A percentile compares a stretch with the other conserved stretches of the same genome.
Evolutionary conservation across 1,284 basidiomycete species (phyloP).

Genomic region (Kwoniella shivajii): DNA sequence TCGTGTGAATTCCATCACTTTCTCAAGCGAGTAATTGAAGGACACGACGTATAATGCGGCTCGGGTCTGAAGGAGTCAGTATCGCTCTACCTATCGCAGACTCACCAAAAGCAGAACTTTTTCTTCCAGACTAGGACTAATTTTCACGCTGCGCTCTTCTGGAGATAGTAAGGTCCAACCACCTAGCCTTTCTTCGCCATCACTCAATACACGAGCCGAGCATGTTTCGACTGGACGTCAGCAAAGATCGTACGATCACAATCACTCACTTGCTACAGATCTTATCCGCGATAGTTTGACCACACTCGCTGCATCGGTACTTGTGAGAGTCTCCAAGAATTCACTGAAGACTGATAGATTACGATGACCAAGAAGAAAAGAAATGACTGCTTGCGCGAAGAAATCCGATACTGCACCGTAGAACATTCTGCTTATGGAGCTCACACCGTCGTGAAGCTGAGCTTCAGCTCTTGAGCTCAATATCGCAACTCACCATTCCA

Average conservation of each 20-base stretch:
- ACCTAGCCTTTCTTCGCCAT: slow-evolving; percentile 75
- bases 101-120: slow-evolving; percentile 84
- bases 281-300: slow-evolving; percentile 84
- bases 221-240: slow-evolving; percentile 67
- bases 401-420: slow-evolving; percentile 76
- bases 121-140: slow-evolving; percentile 79
- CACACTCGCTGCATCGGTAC: slow-evolving; percentile 84
- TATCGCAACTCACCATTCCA: slow-evolving; percentile 68
- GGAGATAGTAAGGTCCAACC: slow-evolving; percentile 95
- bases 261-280: slow-evolving; percentile 67
- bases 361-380: slow-evolving; percentile 83
- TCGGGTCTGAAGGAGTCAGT: slow-evolving; percentile 57
- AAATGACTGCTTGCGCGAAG: slow-evolving; percentile 93
- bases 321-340: slow-evolving; percentile 80
- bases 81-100: neutral
- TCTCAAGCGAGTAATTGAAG: slow-evolving; percentile 88
- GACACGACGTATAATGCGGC: slow-evolving; percentile 70
- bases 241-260: neutral
- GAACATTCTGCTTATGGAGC: slow-evolving; percentile 75
- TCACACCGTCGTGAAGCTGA: slow-evolving; percentile 77
- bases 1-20: slow-evolving; percentile 84
- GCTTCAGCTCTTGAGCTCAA: slow-evolving; percentile 6
- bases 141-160: slow-evolving; percentile 67
- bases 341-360: slow-evolving; percentile 84
- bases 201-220: slow-evolving; percentile 73